phyloP scores from a whole-genome alignment of 1,139 yeast species.

The Sugiyamaella pinicola region DNA sequence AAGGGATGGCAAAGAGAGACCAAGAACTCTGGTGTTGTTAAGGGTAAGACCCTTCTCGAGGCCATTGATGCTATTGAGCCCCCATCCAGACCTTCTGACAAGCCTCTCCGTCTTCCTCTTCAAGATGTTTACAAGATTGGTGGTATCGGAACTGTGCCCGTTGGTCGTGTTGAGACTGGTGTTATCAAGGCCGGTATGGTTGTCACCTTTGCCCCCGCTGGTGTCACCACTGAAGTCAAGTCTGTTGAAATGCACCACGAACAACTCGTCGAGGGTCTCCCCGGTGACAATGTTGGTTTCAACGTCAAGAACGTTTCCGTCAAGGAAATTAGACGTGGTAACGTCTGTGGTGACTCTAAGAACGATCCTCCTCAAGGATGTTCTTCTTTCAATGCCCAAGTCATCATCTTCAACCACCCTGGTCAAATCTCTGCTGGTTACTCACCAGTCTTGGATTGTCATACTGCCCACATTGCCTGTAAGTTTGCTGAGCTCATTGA shows the following conservation, averaged over 20 bases:
- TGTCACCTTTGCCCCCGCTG: conserved; percentile 88
- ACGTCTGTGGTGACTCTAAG: conserved; percentile 95
- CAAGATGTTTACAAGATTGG: conserved; percentile 94
- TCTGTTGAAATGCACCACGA: conserved; percentile 96
- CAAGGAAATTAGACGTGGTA: conserved; percentile 93
- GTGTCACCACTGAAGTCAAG: conserved; percentile 91
- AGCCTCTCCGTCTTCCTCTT: conserved; percentile 89
- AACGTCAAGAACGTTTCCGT: conserved; percentile 94
- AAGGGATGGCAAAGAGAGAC: conserved; percentile 89
- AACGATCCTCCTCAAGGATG: conserved; percentile 88
- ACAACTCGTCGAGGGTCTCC: conserved; percentile 78
- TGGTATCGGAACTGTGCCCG: conserved; percentile 94
- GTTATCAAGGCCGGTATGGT: conserved; percentile 89
- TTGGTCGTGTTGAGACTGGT: conserved; percentile 94
- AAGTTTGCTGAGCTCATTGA: conserved; percentile 79
- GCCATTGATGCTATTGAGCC: conserved; percentile 87
- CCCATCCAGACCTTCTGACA: conserved; percentile 82
- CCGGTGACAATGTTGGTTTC: conserved; percentile 97
- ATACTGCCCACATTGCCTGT: conserved; percentile 95
- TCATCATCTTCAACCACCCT: conserved; percentile 88
- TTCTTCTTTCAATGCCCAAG: conserved; percentile 86
- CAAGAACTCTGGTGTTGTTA: conserved; percentile 70
- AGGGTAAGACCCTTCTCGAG: conserved; percentile 86
- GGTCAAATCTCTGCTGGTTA: conserved; percentile 93
- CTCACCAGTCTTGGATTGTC: conserved; percentile 93